Conservation (phyloP, 768 basidiomycete genomes). For the Panaeolus cyanescens region DNA sequence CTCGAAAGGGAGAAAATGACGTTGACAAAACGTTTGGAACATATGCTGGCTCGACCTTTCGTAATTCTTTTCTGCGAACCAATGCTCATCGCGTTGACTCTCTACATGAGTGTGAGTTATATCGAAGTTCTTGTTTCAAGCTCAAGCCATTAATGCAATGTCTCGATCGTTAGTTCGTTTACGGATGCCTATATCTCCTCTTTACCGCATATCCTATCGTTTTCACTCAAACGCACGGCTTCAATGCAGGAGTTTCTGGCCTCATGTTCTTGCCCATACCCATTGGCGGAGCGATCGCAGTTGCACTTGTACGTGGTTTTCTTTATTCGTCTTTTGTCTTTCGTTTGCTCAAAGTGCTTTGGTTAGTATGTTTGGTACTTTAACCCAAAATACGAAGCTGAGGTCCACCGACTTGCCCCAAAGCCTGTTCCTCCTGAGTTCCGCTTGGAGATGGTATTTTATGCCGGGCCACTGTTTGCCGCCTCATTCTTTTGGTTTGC, state of each 20-base stretch:
- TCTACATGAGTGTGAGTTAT: conserved; percentile 64
- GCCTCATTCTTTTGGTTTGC: conserved; percentile 68
- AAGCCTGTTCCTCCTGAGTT: conserved; percentile 61
- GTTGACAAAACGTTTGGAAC: conserved; percentile 40
- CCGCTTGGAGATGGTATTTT: conserved; percentile 48
- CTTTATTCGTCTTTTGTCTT: too few relatives aligned
- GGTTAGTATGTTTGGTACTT: conserved; percentile 52
- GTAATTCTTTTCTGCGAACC: conserved; percentile 65
- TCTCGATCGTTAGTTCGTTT: conserved; percentile 49
- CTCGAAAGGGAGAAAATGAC: conserved; percentile 44
- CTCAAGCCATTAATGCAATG: too few relatives aligned
- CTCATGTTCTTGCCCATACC: conserved; percentile 66
- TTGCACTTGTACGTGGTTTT: conserved; percentile 40
- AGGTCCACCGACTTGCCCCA: conserved; percentile 45
- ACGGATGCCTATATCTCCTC: conserved; percentile 61
- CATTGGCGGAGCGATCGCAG: conserved; percentile 48
- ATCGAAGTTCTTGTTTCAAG: too few relatives aligned
- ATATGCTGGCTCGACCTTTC: conserved; percentile 60
- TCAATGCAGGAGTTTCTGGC: conserved; percentile 55
- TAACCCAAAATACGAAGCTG: conserved; percentile 50
- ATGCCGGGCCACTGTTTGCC: conserved; percentile 53
- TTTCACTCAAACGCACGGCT: conserved; percentile 52
- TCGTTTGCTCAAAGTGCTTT: too few relatives aligned
- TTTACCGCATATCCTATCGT: conserved; percentile 66
- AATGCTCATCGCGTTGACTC: conserved; percentile 61